Evolutionary conservation across 768 basidiomycete species (phyloP).

Genomic region (Plicaturopsis crispa): DNA sequence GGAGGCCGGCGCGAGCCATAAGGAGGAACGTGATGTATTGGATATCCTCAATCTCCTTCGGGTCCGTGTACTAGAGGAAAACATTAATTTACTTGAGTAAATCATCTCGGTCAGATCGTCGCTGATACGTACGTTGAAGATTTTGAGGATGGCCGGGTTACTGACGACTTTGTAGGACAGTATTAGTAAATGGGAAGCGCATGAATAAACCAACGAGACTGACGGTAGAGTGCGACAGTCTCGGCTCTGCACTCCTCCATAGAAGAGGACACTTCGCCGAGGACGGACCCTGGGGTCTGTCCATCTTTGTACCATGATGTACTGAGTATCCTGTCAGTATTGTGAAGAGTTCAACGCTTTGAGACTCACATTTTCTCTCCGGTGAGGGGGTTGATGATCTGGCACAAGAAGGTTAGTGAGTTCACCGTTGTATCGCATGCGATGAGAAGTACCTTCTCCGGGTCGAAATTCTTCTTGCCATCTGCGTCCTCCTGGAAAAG

Average conservation of each 20-base stretch:
- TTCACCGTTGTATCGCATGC: constrained; percentile 1
- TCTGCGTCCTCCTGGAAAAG: constrained; percentile 70
- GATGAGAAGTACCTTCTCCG: constrained; percentile 36
- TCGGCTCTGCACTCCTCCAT: constrained; percentile 95
- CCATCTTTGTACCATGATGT: constrained; percentile 85
- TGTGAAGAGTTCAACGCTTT: background rate
- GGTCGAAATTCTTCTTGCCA: constrained; percentile 79
- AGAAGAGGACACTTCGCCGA: constrained; percentile 85
- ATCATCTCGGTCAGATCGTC: background rate
- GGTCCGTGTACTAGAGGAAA: constrained; percentile 47
- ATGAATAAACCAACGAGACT: constrained; percentile 17
- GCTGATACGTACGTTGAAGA: constrained; percentile 58
- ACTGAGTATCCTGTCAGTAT: constrained; percentile 23
- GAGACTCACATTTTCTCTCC: constrained; percentile 58
- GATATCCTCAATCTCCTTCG: constrained; percentile 67
- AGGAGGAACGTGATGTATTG: constrained; percentile 76
- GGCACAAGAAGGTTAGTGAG: background rate
- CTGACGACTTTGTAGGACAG: constrained; percentile 45
- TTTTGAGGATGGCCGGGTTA: constrained; percentile 68
- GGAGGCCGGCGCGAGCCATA: constrained; percentile 81
- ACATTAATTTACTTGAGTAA: background rate
- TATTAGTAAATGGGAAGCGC: background rate
- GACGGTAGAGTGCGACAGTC: constrained; percentile 75
- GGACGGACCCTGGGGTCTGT: constrained; percentile 73
- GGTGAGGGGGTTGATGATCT: constrained; percentile 80